Evolutionary conservation across 441 rosid species (phyloP), one percentile per base, ranked within the genome.

Genomic region (Cnidoscolus chayamansa): DNA sequence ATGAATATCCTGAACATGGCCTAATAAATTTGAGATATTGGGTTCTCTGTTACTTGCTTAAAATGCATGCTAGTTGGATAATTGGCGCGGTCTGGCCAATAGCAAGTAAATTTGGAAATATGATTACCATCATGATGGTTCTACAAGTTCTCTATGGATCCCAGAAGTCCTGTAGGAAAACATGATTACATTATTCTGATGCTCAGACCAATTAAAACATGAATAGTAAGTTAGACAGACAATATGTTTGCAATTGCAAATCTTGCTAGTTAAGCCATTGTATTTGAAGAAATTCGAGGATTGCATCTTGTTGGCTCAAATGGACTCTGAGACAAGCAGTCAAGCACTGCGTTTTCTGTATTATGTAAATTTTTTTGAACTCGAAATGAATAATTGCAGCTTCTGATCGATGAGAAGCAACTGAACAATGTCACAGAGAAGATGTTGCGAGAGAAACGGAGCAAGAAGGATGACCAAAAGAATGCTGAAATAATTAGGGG

Each of bases 401-500:
- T 88, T 73, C 75, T 89, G 73, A 79, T 74, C 10, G 81, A 88
- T 17, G 84, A 90, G 80, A 72, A 83, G 80, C 80, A 71, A 57
- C 72, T 92, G 76, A 73, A 63, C 13, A 43, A 70, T 75, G 74
- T 85, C 13, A 20, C 81, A 30, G 85, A 79, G 69, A 81, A 78
- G 76, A 82, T 76, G 13, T 67, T 77, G 59, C 76, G 67, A 45
- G 87, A 79, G 71, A 83, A 79, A 50, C 62, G 25, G 4, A 70
- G 62, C 63, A n/a, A 40, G 58, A 78, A 81, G 31, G 81, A 78
- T 50, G 79, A 49, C 13, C 72, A 30, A 71, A 81, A 60, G 13
- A 65, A 71, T 7, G 67, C 66, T 10, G 78, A 81, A 72, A 67
- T 74, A 51, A 79, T 88, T 74, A 73, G 85, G 81, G 72, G 40